Evolutionary conservation across 139 green algal genomes (phyloP).

Genomic region (Coelastrella sp.): DNA sequence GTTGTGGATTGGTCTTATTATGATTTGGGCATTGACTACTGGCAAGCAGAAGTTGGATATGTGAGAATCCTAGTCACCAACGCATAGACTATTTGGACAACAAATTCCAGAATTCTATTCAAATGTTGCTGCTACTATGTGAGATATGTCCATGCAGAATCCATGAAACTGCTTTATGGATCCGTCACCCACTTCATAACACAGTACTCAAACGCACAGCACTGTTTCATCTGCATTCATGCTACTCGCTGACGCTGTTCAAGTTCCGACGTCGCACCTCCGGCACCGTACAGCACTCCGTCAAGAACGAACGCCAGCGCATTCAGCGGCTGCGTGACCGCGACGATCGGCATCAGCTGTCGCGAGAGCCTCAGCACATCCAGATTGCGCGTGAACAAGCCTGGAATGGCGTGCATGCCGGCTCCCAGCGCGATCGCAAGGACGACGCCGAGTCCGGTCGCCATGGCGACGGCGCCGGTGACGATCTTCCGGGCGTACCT

Average conservation of each 20-base stretch:
- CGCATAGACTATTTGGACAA: no score
- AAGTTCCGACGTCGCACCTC: slow-evolving; percentile 46
- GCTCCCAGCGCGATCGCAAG: slow-evolving; percentile 52
- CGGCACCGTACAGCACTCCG: slow-evolving; percentile 80
- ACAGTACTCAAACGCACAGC: no score
- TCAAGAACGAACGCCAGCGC: slow-evolving; percentile 82
- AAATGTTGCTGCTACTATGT: no score
- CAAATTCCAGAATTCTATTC: no score
- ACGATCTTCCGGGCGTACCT: slow-evolving; percentile 49
- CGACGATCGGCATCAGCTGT: slow-evolving; percentile 74
- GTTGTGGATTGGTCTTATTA: no score
- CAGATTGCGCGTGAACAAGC: slow-evolving; percentile 68
- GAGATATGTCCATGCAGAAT: no score
- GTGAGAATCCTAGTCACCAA: no score
- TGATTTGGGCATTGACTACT: no score
- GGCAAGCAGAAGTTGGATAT: no score
- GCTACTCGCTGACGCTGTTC: no score
- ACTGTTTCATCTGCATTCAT: no score
- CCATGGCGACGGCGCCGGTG: slow-evolving; percentile 32
- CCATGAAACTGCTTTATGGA: no score
- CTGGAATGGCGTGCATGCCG: slow-evolving; percentile 27
- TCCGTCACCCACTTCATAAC: slow-evolving; percentile 56
- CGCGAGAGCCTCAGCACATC: slow-evolving; percentile 54
- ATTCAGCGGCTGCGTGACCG: slow-evolving; percentile 79
- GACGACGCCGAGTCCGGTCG: slow-evolving; percentile 56